These are phyloP conservation scores for Fonsecaea pedrosoi DNA, from an alignment of 2,329 filamentous ascomycete species.

Conservation along the genomic window DNA sequence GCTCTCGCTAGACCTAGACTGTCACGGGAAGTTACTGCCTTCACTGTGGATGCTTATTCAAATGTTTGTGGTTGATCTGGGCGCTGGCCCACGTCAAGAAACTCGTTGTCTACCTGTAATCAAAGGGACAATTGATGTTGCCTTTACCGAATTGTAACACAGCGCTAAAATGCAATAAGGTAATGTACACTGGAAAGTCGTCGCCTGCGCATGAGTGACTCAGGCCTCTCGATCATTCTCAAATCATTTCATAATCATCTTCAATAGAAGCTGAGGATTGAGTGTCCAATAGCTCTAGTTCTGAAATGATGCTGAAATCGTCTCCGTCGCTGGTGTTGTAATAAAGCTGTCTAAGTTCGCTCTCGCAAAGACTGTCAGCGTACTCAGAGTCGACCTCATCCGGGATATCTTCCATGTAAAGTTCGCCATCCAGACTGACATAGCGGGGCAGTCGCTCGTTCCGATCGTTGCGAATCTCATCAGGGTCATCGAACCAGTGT, in stretches of 20 bases:
- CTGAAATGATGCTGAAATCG: constrained; percentile 20
- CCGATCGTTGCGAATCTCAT: neutral
- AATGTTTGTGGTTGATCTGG: neutral
- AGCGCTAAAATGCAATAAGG: neutral
- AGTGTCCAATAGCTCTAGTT: constrained; percentile 11
- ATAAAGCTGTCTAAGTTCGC: neutral
- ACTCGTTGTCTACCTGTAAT: neutral
- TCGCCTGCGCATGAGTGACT: neutral
- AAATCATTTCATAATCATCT: constrained; percentile 9
- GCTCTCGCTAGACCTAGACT: neutral
- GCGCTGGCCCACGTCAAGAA: neutral
- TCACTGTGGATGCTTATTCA: no score
- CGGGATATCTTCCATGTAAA: neutral
- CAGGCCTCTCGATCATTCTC: neutral
- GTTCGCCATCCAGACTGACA: constrained; percentile 9
- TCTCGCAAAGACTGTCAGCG: neutral
- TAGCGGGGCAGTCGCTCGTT: neutral
- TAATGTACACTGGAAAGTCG: neutral
- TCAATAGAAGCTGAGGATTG: constrained; percentile 7
- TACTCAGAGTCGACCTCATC: neutral
- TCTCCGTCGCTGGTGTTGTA: neutral
- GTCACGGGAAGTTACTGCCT: neutral
- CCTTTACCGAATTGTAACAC: no score
- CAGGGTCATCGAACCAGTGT: neutral
- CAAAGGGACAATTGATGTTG: no score